Conservation (phyloP, 2,329 filamentous ascomycete genomes). For the Daldinia eschscholtzii region DNA sequence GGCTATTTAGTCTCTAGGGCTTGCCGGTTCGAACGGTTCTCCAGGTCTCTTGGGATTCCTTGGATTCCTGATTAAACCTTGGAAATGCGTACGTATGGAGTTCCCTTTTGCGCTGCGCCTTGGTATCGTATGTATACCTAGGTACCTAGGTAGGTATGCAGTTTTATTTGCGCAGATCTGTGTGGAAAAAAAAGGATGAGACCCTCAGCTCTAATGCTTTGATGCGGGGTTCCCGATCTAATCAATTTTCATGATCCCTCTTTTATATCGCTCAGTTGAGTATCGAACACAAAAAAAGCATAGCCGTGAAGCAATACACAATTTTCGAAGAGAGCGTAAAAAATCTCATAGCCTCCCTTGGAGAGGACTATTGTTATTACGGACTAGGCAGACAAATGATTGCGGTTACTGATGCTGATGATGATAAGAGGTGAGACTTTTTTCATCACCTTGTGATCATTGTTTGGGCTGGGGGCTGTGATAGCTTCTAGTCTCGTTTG, state of each 20-base stretch:
- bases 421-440: slow-evolving; percentile 40
- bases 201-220: slow-evolving; percentile 28
- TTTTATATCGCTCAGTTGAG: slow-evolving; percentile 2
- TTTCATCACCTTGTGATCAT: slow-evolving; percentile 43
- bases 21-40: slow-evolving; percentile 18
- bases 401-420: slow-evolving; percentile 32
- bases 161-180: slow-evolving; percentile 16
- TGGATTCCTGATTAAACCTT: slow-evolving; percentile 6
- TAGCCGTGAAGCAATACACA: slow-evolving; percentile 3
- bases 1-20: slow-evolving; percentile 38
- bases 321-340: neutral
- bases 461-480: slow-evolving; percentile 34
- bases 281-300: neutral
- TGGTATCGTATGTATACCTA: slow-evolving; percentile 21
- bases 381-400: slow-evolving; percentile 32
- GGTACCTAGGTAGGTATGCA: no score
- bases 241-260: slow-evolving; percentile 11
- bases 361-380: neutral
- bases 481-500: slow-evolving; percentile 30
- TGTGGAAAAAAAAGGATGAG: slow-evolving; percentile 5
- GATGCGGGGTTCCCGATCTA: slow-evolving; percentile 40
- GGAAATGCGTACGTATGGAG: slow-evolving; percentile 6
- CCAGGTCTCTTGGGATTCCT: slow-evolving; percentile 18
- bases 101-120: slow-evolving; percentile 20
- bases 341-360: neutral